These are phyloP conservation scores for Parsonsia alboflavescens DNA, from an alignment of 257 asterid species.

Conservation along the genomic window DNA sequence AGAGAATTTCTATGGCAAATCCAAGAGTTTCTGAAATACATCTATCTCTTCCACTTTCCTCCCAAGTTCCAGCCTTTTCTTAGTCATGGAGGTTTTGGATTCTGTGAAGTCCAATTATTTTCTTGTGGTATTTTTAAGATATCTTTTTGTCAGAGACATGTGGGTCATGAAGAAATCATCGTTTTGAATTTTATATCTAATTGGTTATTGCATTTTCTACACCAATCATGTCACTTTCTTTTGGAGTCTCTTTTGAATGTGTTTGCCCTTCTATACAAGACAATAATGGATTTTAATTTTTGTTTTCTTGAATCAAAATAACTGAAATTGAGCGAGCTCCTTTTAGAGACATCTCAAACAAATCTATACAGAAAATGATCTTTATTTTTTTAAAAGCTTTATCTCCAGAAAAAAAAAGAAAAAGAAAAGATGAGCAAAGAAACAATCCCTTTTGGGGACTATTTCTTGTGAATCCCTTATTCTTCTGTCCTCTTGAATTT, in stretches of 20 bases:
- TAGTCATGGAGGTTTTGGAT: too few species aligned
- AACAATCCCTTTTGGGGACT: constrained; percentile 9
- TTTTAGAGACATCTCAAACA: background rate
- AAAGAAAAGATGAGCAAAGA: too few species aligned
- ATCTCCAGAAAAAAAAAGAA: too few species aligned
- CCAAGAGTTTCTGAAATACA: background rate
- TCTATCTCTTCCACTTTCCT: too few species aligned
- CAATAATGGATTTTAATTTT: background rate
- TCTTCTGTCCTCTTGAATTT: background rate
- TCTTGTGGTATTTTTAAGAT: background rate
- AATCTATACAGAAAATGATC: too few species aligned
- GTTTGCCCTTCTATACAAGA: background rate
- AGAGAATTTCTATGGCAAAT: background rate
- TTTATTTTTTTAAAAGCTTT: too few species aligned
- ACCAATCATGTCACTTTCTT: background rate
- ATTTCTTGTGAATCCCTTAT: background rate
- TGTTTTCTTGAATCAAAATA: background rate
- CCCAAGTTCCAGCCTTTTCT: background rate
- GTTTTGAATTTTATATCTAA: background rate
- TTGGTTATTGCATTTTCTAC: background rate
- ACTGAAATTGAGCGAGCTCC: background rate
- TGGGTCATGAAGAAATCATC: background rate
- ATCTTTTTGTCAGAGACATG: background rate
- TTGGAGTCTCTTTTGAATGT: background rate
- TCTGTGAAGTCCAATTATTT: background rate